These are phyloP conservation scores for Cystobasidiopsis lactophilus DNA, from an alignment of 768 basidiomycete species.

Conservation along the genomic window DNA sequence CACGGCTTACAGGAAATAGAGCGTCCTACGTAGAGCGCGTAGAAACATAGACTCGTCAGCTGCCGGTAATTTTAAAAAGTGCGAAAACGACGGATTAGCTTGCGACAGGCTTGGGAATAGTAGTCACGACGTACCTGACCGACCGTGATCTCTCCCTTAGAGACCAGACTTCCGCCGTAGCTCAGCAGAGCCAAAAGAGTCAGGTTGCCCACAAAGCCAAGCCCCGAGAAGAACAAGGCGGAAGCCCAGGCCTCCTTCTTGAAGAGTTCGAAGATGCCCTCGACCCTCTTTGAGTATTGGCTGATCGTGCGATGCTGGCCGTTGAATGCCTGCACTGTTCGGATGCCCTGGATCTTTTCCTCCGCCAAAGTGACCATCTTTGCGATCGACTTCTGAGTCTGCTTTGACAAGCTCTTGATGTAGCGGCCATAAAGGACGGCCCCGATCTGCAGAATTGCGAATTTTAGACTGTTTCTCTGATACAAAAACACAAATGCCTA, in stretches of 20 bases:
- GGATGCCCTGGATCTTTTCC: slow-evolving; percentile 64
- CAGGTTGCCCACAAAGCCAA: slow-evolving; percentile 39
- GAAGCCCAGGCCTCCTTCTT: slow-evolving; percentile 63
- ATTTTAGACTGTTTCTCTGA: too few species aligned
- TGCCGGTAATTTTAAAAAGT: slow-evolving; percentile 25
- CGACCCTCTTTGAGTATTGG: slow-evolving; percentile 44
- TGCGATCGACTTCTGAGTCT: slow-evolving; percentile 46
- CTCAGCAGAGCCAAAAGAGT: slow-evolving; percentile 70
- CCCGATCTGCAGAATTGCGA: too few species aligned
- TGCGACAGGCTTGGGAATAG: too few species aligned
- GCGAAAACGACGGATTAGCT: too few species aligned
- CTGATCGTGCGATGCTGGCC: slow-evolving; percentile 51
- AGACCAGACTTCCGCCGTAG: slow-evolving; percentile 84
- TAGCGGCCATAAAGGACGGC: slow-evolving; percentile 93
- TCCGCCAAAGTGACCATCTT: slow-evolving; percentile 42
- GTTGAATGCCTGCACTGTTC: slow-evolving; percentile 81
- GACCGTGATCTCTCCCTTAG: slow-evolving; percentile 64
- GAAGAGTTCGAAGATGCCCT: slow-evolving; percentile 46
- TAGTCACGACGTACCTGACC: slow-evolving; percentile 60
- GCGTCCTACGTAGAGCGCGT: slow-evolving; percentile 68
- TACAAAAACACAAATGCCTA: too few species aligned
- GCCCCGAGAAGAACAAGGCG: slow-evolving; percentile 56
- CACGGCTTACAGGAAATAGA: not conserved
- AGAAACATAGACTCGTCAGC: slow-evolving; percentile 65
- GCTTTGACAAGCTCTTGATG: slow-evolving; percentile 67